Evolutionary conservation across 176 grass and related monocot species (phyloP).

Genomic region (Aegilops speltoides): DNA sequence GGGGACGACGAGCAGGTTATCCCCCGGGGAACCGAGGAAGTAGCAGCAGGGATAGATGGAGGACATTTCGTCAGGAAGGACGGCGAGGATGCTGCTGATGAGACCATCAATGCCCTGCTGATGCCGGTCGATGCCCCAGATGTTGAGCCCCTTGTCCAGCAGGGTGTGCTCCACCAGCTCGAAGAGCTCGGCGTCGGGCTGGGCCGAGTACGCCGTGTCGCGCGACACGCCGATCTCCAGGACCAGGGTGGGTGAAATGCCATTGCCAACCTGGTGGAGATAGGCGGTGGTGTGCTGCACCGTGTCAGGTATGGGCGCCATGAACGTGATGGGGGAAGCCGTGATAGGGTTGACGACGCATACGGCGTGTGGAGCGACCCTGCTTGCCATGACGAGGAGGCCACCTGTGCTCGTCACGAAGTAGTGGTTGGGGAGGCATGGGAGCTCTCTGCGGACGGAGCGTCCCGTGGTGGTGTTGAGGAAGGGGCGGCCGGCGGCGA

Average conservation of each 20-base stretch:
- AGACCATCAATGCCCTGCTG: neutral
- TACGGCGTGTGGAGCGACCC: neutral
- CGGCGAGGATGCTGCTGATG: neutral
- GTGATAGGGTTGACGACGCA: conserved; percentile 1
- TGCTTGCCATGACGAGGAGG: neutral
- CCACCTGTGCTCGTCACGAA: neutral
- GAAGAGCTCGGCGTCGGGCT: neutral
- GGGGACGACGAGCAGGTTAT: neutral
- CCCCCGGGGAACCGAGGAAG: neutral
- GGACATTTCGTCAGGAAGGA: neutral
- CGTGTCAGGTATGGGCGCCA: neutral
- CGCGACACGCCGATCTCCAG: neutral
- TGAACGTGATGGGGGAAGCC: neutral
- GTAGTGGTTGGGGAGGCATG: neutral
- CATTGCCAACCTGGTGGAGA: neutral
- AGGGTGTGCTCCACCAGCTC: neutral
- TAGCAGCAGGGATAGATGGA: neutral
- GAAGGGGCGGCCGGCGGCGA: neutral
- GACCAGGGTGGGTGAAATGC: neutral
- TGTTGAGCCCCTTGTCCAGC: neutral
- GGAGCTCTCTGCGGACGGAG: neutral
- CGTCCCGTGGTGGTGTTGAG: neutral
- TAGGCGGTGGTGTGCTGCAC: neutral
- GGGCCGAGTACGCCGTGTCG: neutral
- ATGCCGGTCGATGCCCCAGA: neutral